Base-by-base conservation (phyloP, 2,329 filamentous ascomycete species). In the Trichoderma sp. region DNA sequence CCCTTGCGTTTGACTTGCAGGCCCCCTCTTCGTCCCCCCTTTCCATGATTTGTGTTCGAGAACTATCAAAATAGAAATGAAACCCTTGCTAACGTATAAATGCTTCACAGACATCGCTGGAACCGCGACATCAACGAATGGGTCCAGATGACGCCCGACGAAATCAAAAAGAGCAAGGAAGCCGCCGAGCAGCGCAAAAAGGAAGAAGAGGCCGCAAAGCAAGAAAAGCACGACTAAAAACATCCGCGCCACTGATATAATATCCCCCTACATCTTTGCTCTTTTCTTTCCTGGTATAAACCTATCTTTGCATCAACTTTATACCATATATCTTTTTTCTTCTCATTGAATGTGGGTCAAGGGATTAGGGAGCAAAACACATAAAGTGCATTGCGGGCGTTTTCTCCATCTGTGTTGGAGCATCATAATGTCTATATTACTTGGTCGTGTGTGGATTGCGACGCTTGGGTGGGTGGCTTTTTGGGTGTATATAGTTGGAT, bases 111-210 rank as follows among this genome's bases (percentile, higher is more conserved):
- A 24, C 88, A 90, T 72, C 76, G 74, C 41, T 90, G 88, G 87
- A 76, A 84, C 51, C 77, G 83, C 3, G 79, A 83, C 26, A 74
- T 79, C 51, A 87, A 85, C 71, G 81, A 86, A 69, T 90, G 88
- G 88, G 73, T 87, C 44, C 84, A 81, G 71, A 75, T 75, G 65
- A 69, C 70, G 62, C 72, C 72, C 48, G 71, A 73, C 7, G 71
- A 74, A 30, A 64, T 70, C 44, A 64, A 71, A 7, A 67, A 70
- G 51, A 70, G 71, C 47, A 68, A 70, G 12, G 67, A 70, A 26
- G 68, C 67, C 1, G 74, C 73, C 41, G 51, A 61, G 10, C 71
- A 74, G 63, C 70, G 70, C 58, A 74, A 75, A 12, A 21, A 26
- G 66, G 26, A 47, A n/a, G 45, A 51, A 26, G 57, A 43, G 44